Conservation (phyloP, 2,329 filamentous ascomycete genomes). For the Anthostomella pinea region DNA sequence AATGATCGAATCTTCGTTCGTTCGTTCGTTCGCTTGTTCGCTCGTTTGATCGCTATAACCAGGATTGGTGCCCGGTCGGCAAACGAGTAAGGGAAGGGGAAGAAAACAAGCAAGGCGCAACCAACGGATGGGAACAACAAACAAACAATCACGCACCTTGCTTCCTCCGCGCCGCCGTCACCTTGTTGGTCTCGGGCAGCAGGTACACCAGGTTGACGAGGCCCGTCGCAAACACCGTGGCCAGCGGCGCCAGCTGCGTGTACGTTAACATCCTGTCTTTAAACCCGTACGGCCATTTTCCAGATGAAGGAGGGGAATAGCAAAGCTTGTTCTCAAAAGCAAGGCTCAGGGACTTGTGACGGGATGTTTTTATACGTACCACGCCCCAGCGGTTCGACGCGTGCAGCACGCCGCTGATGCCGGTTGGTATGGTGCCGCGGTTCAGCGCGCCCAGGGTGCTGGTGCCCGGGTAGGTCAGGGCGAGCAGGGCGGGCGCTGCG, state of each 20-base stretch:
- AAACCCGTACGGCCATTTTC: too few species aligned
- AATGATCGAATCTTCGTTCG: neutral
- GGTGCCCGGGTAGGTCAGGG: conserved; percentile 76
- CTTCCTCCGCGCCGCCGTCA: conserved; percentile 72
- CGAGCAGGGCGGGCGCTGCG: conserved; percentile 66
- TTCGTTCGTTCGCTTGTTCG: too few species aligned
- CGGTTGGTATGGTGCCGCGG: conserved; percentile 39
- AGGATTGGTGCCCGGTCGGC: too few species aligned
- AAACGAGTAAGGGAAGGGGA: too few species aligned
- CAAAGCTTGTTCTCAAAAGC: too few species aligned
- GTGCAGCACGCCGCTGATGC: conserved; percentile 56
- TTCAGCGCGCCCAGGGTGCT: conserved; percentile 27
- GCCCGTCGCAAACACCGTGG: conserved; percentile 67
- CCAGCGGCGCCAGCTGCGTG: conserved; percentile 68
- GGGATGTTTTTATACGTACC: too few species aligned
- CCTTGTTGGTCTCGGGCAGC: conserved; percentile 70
- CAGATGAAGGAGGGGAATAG: too few species aligned
- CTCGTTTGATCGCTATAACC: too few species aligned
- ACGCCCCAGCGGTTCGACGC: conserved; percentile 61
- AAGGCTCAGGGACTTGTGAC: too few species aligned
- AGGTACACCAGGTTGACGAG: conserved; percentile 68
- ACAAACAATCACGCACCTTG: conserved; percentile 60
- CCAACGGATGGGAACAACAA: neutral
- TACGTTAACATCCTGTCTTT: too few species aligned
- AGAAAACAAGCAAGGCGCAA: conserved; percentile 1